These are phyloP conservation scores for Kingdonia uniflora DNA, from an alignment of 164 flowering plant species.

Conservation along the genomic window DNA sequence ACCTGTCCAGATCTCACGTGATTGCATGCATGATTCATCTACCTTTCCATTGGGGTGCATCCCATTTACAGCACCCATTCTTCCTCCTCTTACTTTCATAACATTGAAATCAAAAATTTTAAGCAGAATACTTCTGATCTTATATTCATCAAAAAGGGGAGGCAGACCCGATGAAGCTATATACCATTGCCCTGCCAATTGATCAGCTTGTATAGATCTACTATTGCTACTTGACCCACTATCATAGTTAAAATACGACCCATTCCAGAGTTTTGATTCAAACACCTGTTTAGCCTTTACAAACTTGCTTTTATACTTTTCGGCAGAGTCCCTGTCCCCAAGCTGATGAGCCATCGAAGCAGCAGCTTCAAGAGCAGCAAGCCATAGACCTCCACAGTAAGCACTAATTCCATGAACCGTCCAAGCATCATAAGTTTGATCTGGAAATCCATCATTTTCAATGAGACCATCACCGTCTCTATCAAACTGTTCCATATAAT, in stretches of 20 bases:
- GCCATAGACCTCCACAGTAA: slow-evolving; percentile 91
- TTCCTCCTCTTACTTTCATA: slow-evolving; percentile 79
- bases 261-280: slow-evolving; percentile 85
- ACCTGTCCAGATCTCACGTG: slow-evolving; percentile 93
- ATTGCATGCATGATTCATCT: slow-evolving; percentile 90
- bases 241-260: slow-evolving; percentile 85
- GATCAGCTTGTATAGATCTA: slow-evolving; percentile 89
- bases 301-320: slow-evolving; percentile 48
- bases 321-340: slow-evolving; percentile 61
- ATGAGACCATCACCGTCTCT: slow-evolving; percentile 69
- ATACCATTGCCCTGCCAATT: slow-evolving; percentile 94
- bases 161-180: slow-evolving; percentile 78
- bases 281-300: slow-evolving; percentile 51
- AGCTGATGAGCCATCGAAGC: slow-evolving; percentile 82
- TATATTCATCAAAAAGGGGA: slow-evolving; percentile 61
- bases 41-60: slow-evolving; percentile 85
- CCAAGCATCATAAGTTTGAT: slow-evolving; percentile 94
- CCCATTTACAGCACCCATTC: slow-evolving; percentile 91
- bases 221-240: slow-evolving; percentile 88
- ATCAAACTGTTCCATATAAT: slow-evolving; percentile 91
- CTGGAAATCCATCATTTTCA: slow-evolving; percentile 94
- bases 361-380: slow-evolving; percentile 91
- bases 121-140: slow-evolving; percentile 52
- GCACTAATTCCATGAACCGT: slow-evolving; percentile 93
- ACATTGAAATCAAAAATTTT: slow-evolving; percentile 81